Evolutionary conservation across 768 basidiomycete species (phyloP).

Genomic region (Cystofilobasidium bisporidii): DNA sequence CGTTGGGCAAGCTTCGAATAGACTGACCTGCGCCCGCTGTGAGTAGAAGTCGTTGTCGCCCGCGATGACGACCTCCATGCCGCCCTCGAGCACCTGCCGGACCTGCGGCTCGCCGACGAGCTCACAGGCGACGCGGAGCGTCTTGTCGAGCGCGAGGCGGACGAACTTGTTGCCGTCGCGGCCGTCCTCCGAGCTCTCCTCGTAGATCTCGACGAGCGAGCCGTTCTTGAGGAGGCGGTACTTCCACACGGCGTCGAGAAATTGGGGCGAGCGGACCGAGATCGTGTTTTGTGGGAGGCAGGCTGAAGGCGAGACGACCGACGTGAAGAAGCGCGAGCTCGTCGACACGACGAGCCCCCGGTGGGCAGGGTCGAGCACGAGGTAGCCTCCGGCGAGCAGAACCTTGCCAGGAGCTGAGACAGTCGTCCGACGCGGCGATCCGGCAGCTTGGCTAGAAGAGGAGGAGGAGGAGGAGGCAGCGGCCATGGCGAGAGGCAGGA

Average conservation of each 20-base stretch:
- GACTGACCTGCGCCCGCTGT: slow-evolving; percentile 66
- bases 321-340: slow-evolving; percentile 86
- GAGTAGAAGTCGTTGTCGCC: slow-evolving; percentile 99
- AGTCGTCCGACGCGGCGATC: slow-evolving; percentile 2
- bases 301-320: slow-evolving; percentile 41
- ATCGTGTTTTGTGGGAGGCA: slow-evolving; percentile 36
- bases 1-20: too few species aligned
- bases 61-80: slow-evolving; percentile 65
- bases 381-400: slow-evolving; percentile 88
- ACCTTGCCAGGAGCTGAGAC: slow-evolving; percentile 94
- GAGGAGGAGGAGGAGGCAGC: background rate
- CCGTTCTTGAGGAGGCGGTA: slow-evolving; percentile 47
- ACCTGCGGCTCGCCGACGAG: slow-evolving; percentile 27
- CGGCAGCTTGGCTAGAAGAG: background rate
- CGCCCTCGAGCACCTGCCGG: slow-evolving; percentile 9
- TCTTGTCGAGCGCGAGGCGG: slow-evolving; percentile 71
- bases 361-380: slow-evolving; percentile 80
- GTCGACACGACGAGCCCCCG: slow-evolving; percentile 84
- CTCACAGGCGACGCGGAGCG: slow-evolving; percentile 60
- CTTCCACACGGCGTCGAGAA: slow-evolving; percentile 65
- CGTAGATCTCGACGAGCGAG: slow-evolving; percentile 7
- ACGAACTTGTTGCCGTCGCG: slow-evolving; percentile 73
- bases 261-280: slow-evolving; percentile 81
- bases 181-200: slow-evolving; percentile 8
- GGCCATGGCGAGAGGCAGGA: background rate